Base-by-base conservation (phyloP, 2,329 filamentous ascomycete genomes). In the Orbilia brochopaga region DNA sequence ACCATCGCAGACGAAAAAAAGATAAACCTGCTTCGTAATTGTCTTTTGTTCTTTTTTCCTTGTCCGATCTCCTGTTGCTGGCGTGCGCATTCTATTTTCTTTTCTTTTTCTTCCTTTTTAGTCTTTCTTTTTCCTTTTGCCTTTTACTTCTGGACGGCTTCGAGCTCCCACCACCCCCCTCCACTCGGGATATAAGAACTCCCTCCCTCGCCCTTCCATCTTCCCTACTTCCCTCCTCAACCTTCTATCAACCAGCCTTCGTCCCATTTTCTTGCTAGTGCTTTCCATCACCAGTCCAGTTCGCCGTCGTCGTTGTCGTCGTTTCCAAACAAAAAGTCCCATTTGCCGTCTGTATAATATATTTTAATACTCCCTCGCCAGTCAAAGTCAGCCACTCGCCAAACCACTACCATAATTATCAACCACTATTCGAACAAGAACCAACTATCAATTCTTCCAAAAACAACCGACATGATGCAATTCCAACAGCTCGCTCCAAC, bases 171-270 rank as follows among this genome's bases (percentile, higher is more conserved):
- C 27, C 3, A 2, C 17, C 17, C 46, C 15, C 19, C 23, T 60
- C 51, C 42, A 10, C 40, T 46, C 23, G 15, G 17, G 59, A 77
- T 76, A 78, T 78, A 78, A 75, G 70, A 63, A 70, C 55, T 52
- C 62, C 60, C 74, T 69, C 61, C 74, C 35, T 55, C 35, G 61
- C 61, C 69, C 58, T 67, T 46, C 35, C 50, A 51, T 55, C 55
- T 69, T 55, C 55, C 63, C 13, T 57, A 50, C 62, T 57, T 59
- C 27, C 32, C 65, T 42, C 51, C 30, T 27, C 37, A 40, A 11
- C 30, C 32, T 50, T 69, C 37, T 57, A 48, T 55, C 59, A 40
- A 46, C 53, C 62, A 73, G 50, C 27, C 66, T 69, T 50, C 58
- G 62, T 61, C 56, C 46, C 53, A 73, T 62, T 75, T 50, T 58